Evolutionary conservation across 768 basidiomycete species (phyloP).

Genomic region (Mrakia frigida): DNA sequence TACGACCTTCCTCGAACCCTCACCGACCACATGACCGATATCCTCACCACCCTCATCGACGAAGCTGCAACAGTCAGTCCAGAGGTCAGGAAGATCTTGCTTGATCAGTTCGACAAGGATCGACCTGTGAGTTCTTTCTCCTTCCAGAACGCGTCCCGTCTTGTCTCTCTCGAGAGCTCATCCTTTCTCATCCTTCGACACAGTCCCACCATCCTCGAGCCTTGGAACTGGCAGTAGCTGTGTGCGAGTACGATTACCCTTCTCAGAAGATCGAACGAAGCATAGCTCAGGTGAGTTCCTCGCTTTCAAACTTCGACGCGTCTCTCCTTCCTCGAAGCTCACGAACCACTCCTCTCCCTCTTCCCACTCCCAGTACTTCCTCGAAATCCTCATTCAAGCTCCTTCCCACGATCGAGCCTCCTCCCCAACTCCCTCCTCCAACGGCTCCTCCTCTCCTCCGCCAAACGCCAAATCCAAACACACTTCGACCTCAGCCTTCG

Average conservation of each 20-base stretch:
- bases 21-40: constrained; percentile 62
- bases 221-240: constrained; percentile 20
- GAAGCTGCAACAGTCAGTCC: constrained; percentile 71
- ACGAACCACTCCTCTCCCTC: neutral
- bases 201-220: constrained; percentile 23
- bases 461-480: constrained; percentile 2
- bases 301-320: neutral
- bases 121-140: constrained; percentile 8
- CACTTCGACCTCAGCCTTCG: neutral
- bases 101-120: constrained; percentile 63
- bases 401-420: constrained; percentile 2
- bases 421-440: constrained; percentile 8
- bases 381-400: constrained; percentile 69
- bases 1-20: constrained; percentile 31
- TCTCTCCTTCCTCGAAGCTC: neutral
- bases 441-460: neutral
- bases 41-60: constrained; percentile 81
- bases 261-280: constrained; percentile 31
- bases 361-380: constrained; percentile 60
- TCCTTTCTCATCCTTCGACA: too few species aligned
- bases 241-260: constrained; percentile 29
- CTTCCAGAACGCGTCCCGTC: neutral
- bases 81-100: constrained; percentile 70
- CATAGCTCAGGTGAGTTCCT: constrained; percentile 23
- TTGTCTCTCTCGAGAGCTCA: neutral